Conservation (phyloP, 2,329 filamentous ascomycete species). For the Scedosporium aurantiacum region DNA sequence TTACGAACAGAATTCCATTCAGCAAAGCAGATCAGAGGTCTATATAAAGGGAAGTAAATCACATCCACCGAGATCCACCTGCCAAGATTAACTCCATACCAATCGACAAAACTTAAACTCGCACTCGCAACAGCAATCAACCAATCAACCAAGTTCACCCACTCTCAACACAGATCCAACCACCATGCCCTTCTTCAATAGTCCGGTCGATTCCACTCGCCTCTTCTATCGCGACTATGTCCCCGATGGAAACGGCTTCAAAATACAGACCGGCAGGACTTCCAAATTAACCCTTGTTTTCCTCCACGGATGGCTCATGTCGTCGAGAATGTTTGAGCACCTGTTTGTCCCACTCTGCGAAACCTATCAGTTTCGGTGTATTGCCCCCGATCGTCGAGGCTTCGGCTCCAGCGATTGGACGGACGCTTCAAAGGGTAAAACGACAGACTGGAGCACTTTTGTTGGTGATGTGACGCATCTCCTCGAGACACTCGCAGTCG, state of each 20-base stretch:
- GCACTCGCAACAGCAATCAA: background rate
- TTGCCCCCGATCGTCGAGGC: slow-evolving; percentile 1
- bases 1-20: too few relatives aligned
- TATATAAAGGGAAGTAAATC: too few relatives aligned
- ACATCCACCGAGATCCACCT: too few relatives aligned
- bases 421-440: background rate
- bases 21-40: too few relatives aligned
- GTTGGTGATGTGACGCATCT: background rate
- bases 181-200: slow-evolving; percentile 2
- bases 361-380: background rate
- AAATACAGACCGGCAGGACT: background rate
- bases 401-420: slow-evolving; percentile 3
- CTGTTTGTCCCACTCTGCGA: background rate
- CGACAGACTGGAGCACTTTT: background rate
- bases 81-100: too few relatives aligned
- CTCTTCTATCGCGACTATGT: slow-evolving; percentile 1
- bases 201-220: slow-evolving; percentile 1
- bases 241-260: background rate
- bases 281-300: background rate
- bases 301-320: slow-evolving; percentile 5
- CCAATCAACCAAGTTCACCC: background rate
- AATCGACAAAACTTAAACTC: too few relatives aligned
- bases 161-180: background rate
- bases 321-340: slow-evolving; percentile 1
- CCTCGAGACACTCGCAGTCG: background rate